Evolutionary conservation across 1,139 yeast genomes (phyloP).

Genomic region (Suhomyces choctaworum): DNA sequence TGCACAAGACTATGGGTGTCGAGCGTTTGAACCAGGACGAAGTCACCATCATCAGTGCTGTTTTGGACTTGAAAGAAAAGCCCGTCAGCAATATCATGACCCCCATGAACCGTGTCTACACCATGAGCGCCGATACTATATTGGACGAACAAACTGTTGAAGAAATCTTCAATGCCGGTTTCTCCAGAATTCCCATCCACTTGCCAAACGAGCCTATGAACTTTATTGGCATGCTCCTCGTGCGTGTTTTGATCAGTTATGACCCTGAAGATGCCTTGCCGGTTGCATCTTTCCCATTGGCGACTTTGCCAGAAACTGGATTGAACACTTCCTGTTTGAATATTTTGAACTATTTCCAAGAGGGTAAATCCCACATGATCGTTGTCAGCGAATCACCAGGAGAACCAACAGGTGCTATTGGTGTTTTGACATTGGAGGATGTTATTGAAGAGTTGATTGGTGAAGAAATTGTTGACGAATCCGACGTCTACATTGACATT

Average conservation of each 20-base stretch:
- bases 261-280: slow-evolving; percentile 97
- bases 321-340: slow-evolving; percentile 91
- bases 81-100: slow-evolving; percentile 89
- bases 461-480: slow-evolving; percentile 95
- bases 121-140: slow-evolving; percentile 81
- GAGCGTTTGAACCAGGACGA: slow-evolving; percentile 92
- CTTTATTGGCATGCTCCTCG: slow-evolving; percentile 93
- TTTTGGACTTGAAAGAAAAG: slow-evolving; percentile 89
- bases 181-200: slow-evolving; percentile 94
- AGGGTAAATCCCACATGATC: slow-evolving; percentile 97
- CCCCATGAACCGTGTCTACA: slow-evolving; percentile 86
- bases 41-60: slow-evolving; percentile 93
- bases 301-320: slow-evolving; percentile 92
- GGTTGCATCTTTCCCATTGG: slow-evolving; percentile 89
- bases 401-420: slow-evolving; percentile 80
- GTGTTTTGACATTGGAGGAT: slow-evolving; percentile 91
- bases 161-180: slow-evolving; percentile 90
- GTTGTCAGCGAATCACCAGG: slow-evolving; percentile 89
- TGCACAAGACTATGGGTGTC: slow-evolving; percentile 94
- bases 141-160: slow-evolving; percentile 85
- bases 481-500: slow-evolving; percentile 92
- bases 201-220: slow-evolving; percentile 86
- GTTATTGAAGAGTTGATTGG: slow-evolving; percentile 97
- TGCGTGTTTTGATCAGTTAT: slow-evolving; percentile 87
- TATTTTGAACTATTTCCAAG: slow-evolving; percentile 93